These are phyloP conservation scores for Myotisia sp. DNA, from an alignment of 2,329 filamentous ascomycete genomes.

Conservation along the genomic window DNA sequence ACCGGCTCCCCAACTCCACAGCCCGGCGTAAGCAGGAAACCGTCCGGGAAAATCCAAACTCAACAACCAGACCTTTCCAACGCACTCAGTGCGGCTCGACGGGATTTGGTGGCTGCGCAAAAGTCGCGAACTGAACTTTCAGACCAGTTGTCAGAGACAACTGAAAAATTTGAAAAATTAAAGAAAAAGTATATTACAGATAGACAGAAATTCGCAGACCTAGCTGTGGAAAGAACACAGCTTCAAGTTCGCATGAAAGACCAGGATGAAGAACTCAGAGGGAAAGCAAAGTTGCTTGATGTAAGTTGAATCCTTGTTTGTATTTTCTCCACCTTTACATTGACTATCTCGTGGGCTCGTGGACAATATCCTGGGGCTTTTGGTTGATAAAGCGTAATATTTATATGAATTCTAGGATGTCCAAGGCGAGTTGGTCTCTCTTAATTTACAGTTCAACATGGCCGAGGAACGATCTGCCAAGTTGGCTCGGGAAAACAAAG, in stretches of 20 bases:
- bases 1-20: no score
- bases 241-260: slow-evolving; percentile 59
- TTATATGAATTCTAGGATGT: slow-evolving; percentile 43
- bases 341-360: not conserved
- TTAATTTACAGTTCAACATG: slow-evolving; percentile 79
- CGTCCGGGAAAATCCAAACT: slow-evolving; percentile 4
- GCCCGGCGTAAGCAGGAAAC: no score
- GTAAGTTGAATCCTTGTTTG: slow-evolving; percentile 27
- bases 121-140: slow-evolving; percentile 58
- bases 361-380: not conserved
- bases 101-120: slow-evolving; percentile 63
- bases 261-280: slow-evolving; percentile 68
- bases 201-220: slow-evolving; percentile 43
- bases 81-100: slow-evolving; percentile 36
- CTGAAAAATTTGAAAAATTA: slow-evolving; percentile 50
- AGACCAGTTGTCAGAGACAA: slow-evolving; percentile 46
- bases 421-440: slow-evolving; percentile 80
- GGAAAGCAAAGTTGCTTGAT: slow-evolving; percentile 71
- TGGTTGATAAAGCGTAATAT: not conserved
- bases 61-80: not conserved
- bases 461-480: slow-evolving; percentile 61
- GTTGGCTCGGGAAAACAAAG: slow-evolving; percentile 68
- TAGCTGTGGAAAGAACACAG: slow-evolving; percentile 48
- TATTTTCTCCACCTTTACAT: not conserved
- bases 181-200: slow-evolving; percentile 48